A percentile compares a stretch with the other conserved stretches of the same genome.
Evolutionary conservation across 805 yeast species (phyloP).

Genomic region (Cyberlindnera maritima): DNA sequence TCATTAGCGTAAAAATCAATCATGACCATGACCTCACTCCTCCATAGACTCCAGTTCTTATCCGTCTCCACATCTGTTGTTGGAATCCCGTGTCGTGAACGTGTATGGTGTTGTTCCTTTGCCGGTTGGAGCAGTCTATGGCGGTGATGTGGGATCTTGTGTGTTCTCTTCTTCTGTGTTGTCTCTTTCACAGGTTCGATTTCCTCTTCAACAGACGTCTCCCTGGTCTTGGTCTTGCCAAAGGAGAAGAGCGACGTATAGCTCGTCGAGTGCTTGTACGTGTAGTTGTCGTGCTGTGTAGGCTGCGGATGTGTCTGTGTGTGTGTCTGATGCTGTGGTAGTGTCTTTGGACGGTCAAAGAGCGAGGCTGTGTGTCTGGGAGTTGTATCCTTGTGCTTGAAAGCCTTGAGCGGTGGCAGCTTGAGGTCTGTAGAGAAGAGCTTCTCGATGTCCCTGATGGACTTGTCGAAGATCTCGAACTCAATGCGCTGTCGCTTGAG

Average conservation of each 20-base stretch:
- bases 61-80: background rate
- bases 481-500: conserved; percentile 9
- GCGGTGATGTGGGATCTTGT: background rate
- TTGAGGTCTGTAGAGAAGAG: conserved; percentile 5
- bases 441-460: conserved; percentile 8
- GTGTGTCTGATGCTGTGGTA: too few species aligned
- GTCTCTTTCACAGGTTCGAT: background rate
- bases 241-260: conserved; percentile 9
- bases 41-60: conserved; percentile 8
- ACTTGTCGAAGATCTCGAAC: conserved; percentile 10
- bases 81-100: background rate
- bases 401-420: background rate
- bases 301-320: too few species aligned
- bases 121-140: background rate
- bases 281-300: conserved; percentile 1
- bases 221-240: conserved; percentile 2
- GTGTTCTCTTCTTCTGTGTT: background rate
- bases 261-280: conserved; percentile 4
- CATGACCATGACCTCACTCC: conserved; percentile 13
- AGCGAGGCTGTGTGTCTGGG: conserved; percentile 4
- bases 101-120: background rate
- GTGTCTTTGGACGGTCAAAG: conserved; percentile 2
- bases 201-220: background rate
- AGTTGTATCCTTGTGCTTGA: background rate
- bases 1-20: conserved; percentile 13